Percentiles rank a stretch among this genome's conserved stretches.
Conservation (phyloP, 2,329 filamentous ascomycete species). For the Phaeoacremonium minimum region DNA sequence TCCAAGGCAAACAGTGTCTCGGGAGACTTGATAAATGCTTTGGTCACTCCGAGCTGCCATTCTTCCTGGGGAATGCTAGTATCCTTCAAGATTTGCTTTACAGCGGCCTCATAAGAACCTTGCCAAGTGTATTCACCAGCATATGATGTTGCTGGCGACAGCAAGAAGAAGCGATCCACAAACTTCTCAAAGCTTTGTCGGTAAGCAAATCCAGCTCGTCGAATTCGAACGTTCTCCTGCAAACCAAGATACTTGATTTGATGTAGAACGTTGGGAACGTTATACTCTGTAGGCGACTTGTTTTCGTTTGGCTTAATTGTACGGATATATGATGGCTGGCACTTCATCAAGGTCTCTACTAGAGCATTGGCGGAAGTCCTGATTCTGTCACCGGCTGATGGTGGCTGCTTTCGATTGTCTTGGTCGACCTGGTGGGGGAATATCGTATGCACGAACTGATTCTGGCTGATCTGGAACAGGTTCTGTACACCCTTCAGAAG, state of each 20-base stretch:
- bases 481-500: constrained; percentile 90
- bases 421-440: constrained; percentile 94
- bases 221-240: constrained; percentile 98
- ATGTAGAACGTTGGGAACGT: constrained; percentile 86
- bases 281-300: constrained; percentile 92
- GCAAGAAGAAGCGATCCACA: constrained; percentile 91
- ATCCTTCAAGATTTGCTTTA: constrained; percentile 90
- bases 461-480: constrained; percentile 77
- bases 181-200: constrained; percentile 98
- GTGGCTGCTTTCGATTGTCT: constrained; percentile 90
- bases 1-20: constrained; percentile 96
- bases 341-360: constrained; percentile 94
- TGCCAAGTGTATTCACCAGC: constrained; percentile 97
- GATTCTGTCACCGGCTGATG: constrained; percentile 94
- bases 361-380: constrained; percentile 91
- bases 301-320: constrained; percentile 99
- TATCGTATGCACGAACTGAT: constrained; percentile 78
- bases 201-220: constrained; percentile 93
- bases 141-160: constrained; percentile 92
- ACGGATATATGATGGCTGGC: constrained; percentile 93
- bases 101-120: constrained; percentile 80
- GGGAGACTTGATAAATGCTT: constrained; percentile 97
- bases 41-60: constrained; percentile 94
- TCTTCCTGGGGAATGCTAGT: constrained; percentile 93
- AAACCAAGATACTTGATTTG: constrained; percentile 98